Conservation (phyloP, 306 rosid species). For the Boehmeria nivea region DNA sequence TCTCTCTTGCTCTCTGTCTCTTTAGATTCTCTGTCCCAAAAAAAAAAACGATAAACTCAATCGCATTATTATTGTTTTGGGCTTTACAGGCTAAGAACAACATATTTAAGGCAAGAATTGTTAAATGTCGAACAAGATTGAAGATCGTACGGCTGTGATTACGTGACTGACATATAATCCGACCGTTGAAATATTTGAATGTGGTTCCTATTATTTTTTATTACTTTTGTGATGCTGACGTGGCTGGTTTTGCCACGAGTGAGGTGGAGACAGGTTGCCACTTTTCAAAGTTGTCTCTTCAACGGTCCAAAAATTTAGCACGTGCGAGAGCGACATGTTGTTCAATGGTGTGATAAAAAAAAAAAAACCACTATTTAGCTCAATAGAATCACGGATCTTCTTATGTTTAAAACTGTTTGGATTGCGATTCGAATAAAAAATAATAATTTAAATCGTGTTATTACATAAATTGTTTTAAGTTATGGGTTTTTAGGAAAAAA, state of each 20-base stretch:
- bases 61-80: slow-evolving; percentile 4
- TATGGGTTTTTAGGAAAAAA: too few species aligned
- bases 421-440: too few species aligned
- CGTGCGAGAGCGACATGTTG: slow-evolving; percentile 42
- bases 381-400: too few species aligned
- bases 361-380: too few species aligned
- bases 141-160: slow-evolving; percentile 41
- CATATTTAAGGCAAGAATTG: slow-evolving; percentile 1
- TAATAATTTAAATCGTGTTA: too few species aligned
- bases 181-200: slow-evolving; percentile 75
- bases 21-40: slow-evolving; percentile 32
- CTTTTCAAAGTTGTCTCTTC: slow-evolving; percentile 19
- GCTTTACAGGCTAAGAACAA: not conserved
- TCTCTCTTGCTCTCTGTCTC: slow-evolving; percentile 28
- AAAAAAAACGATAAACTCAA: slow-evolving; percentile 4
- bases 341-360: too few species aligned
- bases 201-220: slow-evolving; percentile 12
- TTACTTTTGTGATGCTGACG: slow-evolving; percentile 30
- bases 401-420: too few species aligned
- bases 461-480: too few species aligned
- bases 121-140: slow-evolving; percentile 35
- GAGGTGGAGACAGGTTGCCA: slow-evolving; percentile 20
- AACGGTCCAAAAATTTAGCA: slow-evolving; percentile 19
- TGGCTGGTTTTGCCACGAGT: slow-evolving; percentile 41
- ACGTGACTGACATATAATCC: slow-evolving; percentile 27